Conservation (phyloP, 805 yeast genomes). For the Lachancea quebecensis region DNA sequence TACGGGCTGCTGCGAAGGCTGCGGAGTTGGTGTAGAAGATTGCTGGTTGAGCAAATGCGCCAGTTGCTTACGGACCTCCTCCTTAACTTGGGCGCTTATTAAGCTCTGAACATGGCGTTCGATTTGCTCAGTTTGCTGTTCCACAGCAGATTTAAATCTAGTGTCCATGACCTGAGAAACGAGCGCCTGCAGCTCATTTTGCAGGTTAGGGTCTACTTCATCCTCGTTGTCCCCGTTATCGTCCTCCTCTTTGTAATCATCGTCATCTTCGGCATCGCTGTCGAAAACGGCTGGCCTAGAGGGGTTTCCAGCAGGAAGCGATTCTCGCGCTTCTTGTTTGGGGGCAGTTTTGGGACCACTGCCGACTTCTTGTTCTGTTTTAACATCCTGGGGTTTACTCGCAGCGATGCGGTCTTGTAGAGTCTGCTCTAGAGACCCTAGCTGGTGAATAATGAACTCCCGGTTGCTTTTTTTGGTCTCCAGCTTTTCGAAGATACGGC, state of each 20-base stretch:
- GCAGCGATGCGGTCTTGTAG: slow-evolving; percentile 16
- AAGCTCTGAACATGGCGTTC: slow-evolving; percentile 1
- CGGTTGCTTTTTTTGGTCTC: slow-evolving; percentile 26
- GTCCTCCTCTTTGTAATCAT: slow-evolving; percentile 5
- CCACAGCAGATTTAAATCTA: slow-evolving; percentile 16
- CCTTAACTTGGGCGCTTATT: slow-evolving; percentile 1
- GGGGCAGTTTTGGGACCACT: background rate
- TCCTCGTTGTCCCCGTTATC: slow-evolving; percentile 11
- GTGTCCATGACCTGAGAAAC: slow-evolving; percentile 24
- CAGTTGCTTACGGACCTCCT: slow-evolving; percentile 9
- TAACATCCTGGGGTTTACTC: slow-evolving; percentile 18
- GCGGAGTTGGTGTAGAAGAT: slow-evolving; percentile 3
- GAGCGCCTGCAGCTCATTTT: slow-evolving; percentile 24
- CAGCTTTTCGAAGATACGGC: slow-evolving; percentile 24
- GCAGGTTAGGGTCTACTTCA: slow-evolving; percentile 11
- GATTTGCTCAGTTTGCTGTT: slow-evolving; percentile 8
- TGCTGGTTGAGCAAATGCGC: slow-evolving; percentile 1
- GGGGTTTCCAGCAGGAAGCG: background rate
- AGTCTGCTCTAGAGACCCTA: slow-evolving; percentile 20
- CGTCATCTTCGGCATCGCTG: slow-evolving; percentile 8
- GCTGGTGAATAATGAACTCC: slow-evolving; percentile 19
- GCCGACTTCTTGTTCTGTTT: slow-evolving; percentile 7
- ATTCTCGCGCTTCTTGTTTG: background rate
- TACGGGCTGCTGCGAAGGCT: background rate
- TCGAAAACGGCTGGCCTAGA: slow-evolving; percentile 1